Evolutionary conservation across 805 yeast genomes (phyloP), one percentile per base, ranked within the genome.

Genomic region (Candida silvicultrix): DNA sequence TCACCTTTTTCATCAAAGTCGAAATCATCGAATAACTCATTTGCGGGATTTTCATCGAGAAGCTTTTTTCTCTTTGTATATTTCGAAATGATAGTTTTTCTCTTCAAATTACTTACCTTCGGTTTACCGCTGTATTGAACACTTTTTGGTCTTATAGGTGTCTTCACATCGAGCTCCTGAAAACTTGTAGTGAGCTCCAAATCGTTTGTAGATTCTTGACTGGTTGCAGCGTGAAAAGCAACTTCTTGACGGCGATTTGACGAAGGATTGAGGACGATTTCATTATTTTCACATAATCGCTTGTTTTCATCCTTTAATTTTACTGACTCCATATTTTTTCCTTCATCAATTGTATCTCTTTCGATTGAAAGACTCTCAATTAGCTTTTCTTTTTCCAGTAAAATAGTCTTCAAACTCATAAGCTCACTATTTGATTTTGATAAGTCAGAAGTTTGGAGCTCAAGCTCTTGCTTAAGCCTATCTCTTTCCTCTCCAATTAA

Each of bases 401-500:
- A 23, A 32, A 10, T 16, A 32, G 18, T 10, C 31, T 28, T 28
- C 14, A 28, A 28, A n/a, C n/a, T n/a, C n/a, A n/a, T n/a, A n/a
- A n/a, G n/a, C n/a, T n/a, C n/a, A n/a, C n/a, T n/a, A n/a, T n/a
- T n/a, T n/a, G n/a, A n/a, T n/a, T n/a, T n/a, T n/a, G n/a, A n/a
- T n/a, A n/a, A 28, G 31, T 8, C 9, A 28, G 9, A 28, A 28
- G 31, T 28, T 28, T 14, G 4, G 9, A 53, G 53, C 12, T 39
- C 41, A 15, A 54, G 29, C 21, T 60, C 52, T 25, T 46, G 39
- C 40, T 56, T 60, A 41, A 61, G 45, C 10, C 51, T 49, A 7
- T 60, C 60, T 31, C 57, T 58, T 42, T 65, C 69, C 5, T 63
- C 54, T 7, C 51, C 48, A 1, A 65, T 52, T 16, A 66, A 54